Evolutionary conservation across 768 basidiomycete species (phyloP).

Genomic region (Thelephora aurantiotincta): DNA sequence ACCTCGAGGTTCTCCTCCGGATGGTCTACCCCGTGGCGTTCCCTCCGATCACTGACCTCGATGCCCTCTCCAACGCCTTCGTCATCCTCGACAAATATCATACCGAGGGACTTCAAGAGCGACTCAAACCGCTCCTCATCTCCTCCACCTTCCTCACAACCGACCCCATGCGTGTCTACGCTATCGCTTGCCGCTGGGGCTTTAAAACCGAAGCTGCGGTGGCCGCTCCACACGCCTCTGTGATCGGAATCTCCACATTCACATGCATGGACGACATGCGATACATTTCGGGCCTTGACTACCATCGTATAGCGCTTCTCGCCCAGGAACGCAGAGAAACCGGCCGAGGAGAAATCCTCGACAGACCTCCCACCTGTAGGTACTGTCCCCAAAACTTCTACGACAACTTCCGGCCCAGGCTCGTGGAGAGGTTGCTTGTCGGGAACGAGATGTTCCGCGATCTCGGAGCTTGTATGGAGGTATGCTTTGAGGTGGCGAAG

Average conservation of each 20-base stretch:
- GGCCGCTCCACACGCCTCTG: not conserved
- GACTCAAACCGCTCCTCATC: slow-evolving; percentile 1
- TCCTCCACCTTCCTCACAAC: slow-evolving; percentile 2
- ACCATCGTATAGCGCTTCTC: no score
- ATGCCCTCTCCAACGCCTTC: slow-evolving; percentile 4
- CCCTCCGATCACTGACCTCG: slow-evolving; percentile 5
- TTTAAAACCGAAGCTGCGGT: not conserved
- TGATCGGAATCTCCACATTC: not conserved
- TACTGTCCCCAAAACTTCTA: no score
- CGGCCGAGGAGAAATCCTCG: no score
- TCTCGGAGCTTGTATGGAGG: no score
- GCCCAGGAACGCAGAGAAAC: no score
- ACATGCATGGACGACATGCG: not conserved
- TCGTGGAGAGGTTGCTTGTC: no score
- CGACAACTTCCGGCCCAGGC: no score
- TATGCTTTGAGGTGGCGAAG: no score
- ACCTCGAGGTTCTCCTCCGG: slow-evolving; percentile 6
- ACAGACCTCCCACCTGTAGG: no score
- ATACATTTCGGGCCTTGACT: not conserved
- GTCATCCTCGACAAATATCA: slow-evolving; percentile 6
- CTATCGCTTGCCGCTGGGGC: slow-evolving; percentile 3
- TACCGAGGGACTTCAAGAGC: not conserved
- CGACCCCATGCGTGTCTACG: slow-evolving; percentile 5
- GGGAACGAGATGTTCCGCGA: no score
- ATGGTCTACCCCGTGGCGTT: slow-evolving; percentile 7